Evolutionary conservation across 1,284 basidiomycete species (phyloP), one percentile per base, ranked within the genome.

Genomic region (Stygiomarasmius scandens): DNA sequence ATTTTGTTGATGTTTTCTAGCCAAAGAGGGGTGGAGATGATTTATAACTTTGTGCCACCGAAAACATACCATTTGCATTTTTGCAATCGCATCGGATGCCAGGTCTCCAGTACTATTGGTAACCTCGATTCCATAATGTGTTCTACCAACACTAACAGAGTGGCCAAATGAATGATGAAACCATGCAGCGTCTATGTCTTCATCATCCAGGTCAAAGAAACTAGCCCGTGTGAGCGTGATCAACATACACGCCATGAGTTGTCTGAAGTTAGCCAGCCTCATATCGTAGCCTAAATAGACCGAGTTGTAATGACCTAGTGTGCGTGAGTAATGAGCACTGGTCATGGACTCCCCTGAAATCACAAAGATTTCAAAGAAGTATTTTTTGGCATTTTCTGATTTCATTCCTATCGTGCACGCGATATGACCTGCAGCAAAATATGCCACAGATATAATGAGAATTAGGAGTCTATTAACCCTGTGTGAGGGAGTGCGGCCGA

Each of bases 331-430:
- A 8, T 55, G 6, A 4, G 29, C 34, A 20, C 29, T 34, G 0
- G 20, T 41, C 56, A 58, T 58, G 0, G 52, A 36, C 0, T 29
- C 12, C 0, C 56, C 57, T 12, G 34, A 43, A 2, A 45, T 8
- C 6, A 58, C 52, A 38, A 58, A 58, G 1, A 58, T 48, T 23
- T 58, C 57, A 10, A 51, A 55, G n/a, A 58, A 47, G 43, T 58
- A 58, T 2, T 29, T 34, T 6, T 24, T 20, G 5, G 52, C 38
- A n/a, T 46, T 12, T 2, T 19, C 24, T 23, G 43, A 50, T 11
- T 47, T 27, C 53, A 52, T 52, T 2, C 57, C 57, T 1, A 51
- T 38, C 16, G 27, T 43, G 16, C 46, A 34, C 0, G 24, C 12
- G 1, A 58, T 50, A 16, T 51, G 49, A 2, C 48, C 52, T 14